phyloP scores from a whole-genome alignment of 2,329 filamentous ascomycete species.

The Alternaria ethzedia region DNA sequence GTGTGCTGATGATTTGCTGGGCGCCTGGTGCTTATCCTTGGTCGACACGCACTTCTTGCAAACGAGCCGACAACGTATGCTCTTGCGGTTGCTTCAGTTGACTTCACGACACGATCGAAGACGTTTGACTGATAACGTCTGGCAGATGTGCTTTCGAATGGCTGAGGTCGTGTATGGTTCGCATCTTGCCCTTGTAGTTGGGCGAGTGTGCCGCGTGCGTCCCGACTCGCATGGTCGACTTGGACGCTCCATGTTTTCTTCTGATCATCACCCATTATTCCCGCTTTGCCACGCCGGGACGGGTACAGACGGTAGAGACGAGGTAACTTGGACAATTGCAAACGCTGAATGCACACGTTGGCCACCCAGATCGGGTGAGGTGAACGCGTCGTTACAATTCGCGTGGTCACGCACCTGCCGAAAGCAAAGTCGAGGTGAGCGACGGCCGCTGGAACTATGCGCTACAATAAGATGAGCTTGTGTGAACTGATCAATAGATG shows the following conservation, averaged over 20 bases:
- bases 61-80: not conserved
- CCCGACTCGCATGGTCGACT: not conserved
- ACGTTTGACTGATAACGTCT: not conserved
- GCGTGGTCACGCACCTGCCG: not conserved
- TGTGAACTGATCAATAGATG: not conserved
- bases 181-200: not conserved
- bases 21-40: not conserved
- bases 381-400: not conserved
- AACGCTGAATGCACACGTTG: not conserved
- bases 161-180: not conserved
- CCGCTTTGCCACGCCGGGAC: not conserved
- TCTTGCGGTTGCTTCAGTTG: not conserved
- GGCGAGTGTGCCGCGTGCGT: not conserved
- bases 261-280: not conserved
- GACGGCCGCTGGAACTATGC: not conserved
- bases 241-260: not conserved
- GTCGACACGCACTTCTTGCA: not conserved
- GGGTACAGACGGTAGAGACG: not conserved
- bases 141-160: not conserved
- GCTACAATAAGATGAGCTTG: not conserved
- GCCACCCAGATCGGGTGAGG: not conserved
- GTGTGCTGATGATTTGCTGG: not conserved
- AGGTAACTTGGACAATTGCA: not conserved
- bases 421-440: not conserved
- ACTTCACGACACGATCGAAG: not conserved